Conservation (phyloP, 2,329 filamentous ascomycete species). For the Cylindrodendrum hubeiense region DNA sequence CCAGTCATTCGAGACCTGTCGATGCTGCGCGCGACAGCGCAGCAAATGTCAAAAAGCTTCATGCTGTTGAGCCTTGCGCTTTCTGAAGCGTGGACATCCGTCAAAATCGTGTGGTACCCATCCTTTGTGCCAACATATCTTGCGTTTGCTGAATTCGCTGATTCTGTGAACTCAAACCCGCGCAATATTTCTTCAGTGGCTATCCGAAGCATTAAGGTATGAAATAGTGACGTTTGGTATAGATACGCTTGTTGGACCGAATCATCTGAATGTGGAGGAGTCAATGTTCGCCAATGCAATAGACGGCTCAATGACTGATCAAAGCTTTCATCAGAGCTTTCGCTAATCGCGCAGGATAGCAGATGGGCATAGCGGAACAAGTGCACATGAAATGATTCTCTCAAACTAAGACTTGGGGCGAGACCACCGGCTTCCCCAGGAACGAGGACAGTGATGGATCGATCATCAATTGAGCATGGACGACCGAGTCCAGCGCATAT, state of each 20-base stretch:
- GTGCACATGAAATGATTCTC: neutral
- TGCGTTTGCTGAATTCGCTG: too few relatives aligned
- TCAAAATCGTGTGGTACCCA: too few relatives aligned
- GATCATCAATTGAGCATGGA: neutral
- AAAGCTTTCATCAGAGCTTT: neutral
- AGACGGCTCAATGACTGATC: neutral
- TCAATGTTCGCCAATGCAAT: neutral
- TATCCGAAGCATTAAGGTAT: neutral
- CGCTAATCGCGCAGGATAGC: neutral
- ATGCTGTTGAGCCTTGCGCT: too few relatives aligned
- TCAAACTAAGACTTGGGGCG: neutral
- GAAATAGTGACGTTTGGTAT: neutral
- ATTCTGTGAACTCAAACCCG: neutral
- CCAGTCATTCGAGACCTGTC: neutral
- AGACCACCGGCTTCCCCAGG: neutral
- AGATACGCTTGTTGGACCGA: neutral
- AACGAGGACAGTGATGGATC: neutral
- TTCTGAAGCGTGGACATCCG: too few relatives aligned
- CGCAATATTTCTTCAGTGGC: neutral
- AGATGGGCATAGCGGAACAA: neutral
- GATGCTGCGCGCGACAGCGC: neutral
- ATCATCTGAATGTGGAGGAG: neutral
- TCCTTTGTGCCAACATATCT: too few relatives aligned
- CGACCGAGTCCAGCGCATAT: neutral
- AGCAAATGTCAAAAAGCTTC: neutral